Conservation (phyloP, 2,329 filamentous ascomycete species). For the Lasiodiplodia sp. region DNA sequence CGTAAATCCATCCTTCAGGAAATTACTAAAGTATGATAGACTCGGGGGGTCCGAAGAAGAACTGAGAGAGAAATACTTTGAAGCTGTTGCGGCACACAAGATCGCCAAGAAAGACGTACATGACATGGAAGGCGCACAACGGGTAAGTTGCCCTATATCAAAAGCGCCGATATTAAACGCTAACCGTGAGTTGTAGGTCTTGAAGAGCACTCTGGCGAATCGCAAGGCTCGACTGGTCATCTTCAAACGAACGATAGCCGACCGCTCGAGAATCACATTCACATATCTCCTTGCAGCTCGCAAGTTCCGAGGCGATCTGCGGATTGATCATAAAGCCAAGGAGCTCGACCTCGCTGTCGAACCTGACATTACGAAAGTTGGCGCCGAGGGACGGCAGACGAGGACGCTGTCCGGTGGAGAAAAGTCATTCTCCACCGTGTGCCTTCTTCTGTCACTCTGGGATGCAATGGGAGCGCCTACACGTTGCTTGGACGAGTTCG, state of each 20-base stretch:
- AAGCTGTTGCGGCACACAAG: conserved; percentile 40
- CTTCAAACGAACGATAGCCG: conserved; percentile 85
- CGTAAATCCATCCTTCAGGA: not conserved
- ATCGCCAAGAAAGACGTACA: conserved; percentile 33
- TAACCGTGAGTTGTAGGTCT: conserved; percentile 31
- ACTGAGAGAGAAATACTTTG: conserved; percentile 37
- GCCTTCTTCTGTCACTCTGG: conserved; percentile 90
- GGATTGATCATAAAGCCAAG: conserved; percentile 77
- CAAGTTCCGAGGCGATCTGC: conserved; percentile 82
- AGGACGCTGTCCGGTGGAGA: conserved; percentile 95
- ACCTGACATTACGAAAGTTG: conserved; percentile 72
- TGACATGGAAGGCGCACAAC: conserved; percentile 40
- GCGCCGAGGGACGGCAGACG: conserved; percentile 77
- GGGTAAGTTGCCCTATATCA: conserved; percentile 44
- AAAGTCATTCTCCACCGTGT: conserved; percentile 97
- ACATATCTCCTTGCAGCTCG: conserved; percentile 88
- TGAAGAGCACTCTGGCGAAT: conserved; percentile 68
- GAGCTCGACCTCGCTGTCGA: conserved; percentile 78
- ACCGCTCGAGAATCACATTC: conserved; percentile 85
- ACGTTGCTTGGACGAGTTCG: conserved; percentile 95
- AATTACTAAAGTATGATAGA: conserved; percentile 27
- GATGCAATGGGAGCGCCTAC: conserved; percentile 97
- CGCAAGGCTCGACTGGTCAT: conserved; percentile 78
- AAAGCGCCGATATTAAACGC: conserved; percentile 34
- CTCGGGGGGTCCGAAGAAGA: conserved; percentile 46